Base-by-base conservation (phyloP, 2,329 filamentous ascomycete genomes). In the Fonsecaea multimorphosa region DNA sequence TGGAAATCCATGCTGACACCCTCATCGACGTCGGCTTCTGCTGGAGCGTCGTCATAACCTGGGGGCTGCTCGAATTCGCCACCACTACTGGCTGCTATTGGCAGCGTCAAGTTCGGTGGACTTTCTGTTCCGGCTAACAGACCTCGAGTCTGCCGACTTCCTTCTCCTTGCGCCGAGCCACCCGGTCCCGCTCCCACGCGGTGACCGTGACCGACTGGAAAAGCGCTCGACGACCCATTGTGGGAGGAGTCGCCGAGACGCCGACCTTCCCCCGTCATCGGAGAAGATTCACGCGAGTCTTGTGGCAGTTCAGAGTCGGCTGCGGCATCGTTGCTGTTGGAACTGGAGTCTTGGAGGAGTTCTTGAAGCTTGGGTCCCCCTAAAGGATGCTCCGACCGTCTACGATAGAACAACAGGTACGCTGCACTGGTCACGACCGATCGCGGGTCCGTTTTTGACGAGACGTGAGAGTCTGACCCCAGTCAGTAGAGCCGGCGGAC, bases 371-470 rank as follows among this genome's bases (percentile, higher is more conserved):
- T 85, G 52, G 89, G 84, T 29, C 93, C 93, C 64, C 95, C 95
- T 70, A 99, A 87, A 68, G 92, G 91, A 68, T 79, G 79, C 6
- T 58, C 56, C 40, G 56, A 92, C 69, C 92, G 90, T 64, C 95
- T 91, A 46, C 95, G 91, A 80, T 99, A 99, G 83, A 99, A 99
- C 36, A 99, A 84, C 11, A 99, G 85, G 78, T 99, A 99, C 0
- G 95, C 95, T 22, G 91, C 89, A 16, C 86, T 80, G 3, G 91
- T 91, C 4, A 96, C 86, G 8, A 92, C 86, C 31, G 81, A 82
- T 36, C 85, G 78, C 0, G 87, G 82, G 66, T 91, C 85, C 31
- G 81, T 83, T 6, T 85, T 83, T 71, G 84, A 84, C 36, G 84
- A 86, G 19, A 93, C 91, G 12, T 85, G 87, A 7, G 91, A 91